phyloP scores from a whole-genome alignment of 768 basidiomycete species.

The Termitomyces sp. region DNA sequence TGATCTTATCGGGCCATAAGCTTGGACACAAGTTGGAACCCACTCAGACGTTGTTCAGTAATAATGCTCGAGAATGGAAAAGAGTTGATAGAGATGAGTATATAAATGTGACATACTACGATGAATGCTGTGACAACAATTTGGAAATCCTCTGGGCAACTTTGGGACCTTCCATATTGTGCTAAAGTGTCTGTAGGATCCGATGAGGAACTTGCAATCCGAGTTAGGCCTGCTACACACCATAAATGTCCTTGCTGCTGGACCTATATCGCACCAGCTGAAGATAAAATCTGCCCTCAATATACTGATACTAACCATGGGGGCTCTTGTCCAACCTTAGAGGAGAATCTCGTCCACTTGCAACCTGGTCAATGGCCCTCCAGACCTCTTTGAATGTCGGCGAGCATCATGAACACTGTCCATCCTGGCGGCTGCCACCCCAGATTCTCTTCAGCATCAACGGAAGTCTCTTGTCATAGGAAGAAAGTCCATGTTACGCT shows the following conservation, averaged over 20 bases:
- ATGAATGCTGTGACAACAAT: too few species aligned
- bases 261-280: constrained; percentile 55
- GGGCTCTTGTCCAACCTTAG: not conserved
- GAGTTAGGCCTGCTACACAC: constrained; percentile 52
- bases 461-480: constrained; percentile 10
- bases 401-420: constrained; percentile 3
- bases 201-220: constrained; percentile 36
- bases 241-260: constrained; percentile 91
- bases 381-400: constrained; percentile 9
- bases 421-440: constrained; percentile 1
- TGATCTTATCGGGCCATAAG: not conserved
- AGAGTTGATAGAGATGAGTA: too few species aligned
- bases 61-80: too few species aligned
- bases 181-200: constrained; percentile 12
- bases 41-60: not conserved
- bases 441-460: constrained; percentile 11
- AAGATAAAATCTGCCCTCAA: constrained; percentile 58
- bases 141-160: too few species aligned
- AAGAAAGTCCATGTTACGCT: constrained; percentile 8
- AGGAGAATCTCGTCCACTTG: constrained; percentile 10
- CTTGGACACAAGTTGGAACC: too few species aligned
- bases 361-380: constrained; percentile 8
- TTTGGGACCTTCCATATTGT: not conserved
- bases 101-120: too few species aligned
- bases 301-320: constrained; percentile 33